Percentiles rank a stretch among this genome's conserved stretches.
Conservation (phyloP, 2,329 filamentous ascomycete genomes). For the Cryphonectria japonica region DNA sequence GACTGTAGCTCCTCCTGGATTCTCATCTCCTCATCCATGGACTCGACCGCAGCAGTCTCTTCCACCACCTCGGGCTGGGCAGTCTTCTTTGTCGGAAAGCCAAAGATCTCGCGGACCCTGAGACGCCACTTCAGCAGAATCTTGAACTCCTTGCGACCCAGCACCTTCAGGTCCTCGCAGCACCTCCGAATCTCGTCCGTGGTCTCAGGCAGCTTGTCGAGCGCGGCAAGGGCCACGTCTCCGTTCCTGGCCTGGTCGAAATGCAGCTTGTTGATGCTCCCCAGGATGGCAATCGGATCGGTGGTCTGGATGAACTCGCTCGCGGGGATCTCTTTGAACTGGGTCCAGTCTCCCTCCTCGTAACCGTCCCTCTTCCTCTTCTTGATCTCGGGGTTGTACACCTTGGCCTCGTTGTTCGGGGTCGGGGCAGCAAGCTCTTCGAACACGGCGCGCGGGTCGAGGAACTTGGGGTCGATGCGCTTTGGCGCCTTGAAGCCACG, state of each 20-base stretch:
- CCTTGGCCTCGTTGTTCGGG: slow-evolving; percentile 95
- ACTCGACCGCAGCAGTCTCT: slow-evolving; percentile 80
- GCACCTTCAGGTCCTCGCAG: slow-evolving; percentile 83
- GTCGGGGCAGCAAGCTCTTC: slow-evolving; percentile 84
- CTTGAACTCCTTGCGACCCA: slow-evolving; percentile 95
- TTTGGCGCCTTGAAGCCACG: slow-evolving; percentile 95
- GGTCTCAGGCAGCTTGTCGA: slow-evolving; percentile 85
- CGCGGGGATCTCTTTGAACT: slow-evolving; percentile 86
- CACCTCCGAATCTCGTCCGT: slow-evolving; percentile 79
- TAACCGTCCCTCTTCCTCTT: slow-evolving; percentile 98
- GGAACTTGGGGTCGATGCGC: slow-evolving; percentile 85
- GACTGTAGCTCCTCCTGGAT: slow-evolving; percentile 86
- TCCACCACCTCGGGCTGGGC: slow-evolving; percentile 53
- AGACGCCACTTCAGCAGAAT: slow-evolving; percentile 86
- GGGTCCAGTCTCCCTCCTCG: slow-evolving; percentile 91
- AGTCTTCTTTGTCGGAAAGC: slow-evolving; percentile 76
- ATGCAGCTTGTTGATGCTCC: slow-evolving; percentile 79
- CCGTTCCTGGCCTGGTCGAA: slow-evolving; percentile 81
- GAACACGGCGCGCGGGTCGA: slow-evolving; percentile 89
- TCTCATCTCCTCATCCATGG: slow-evolving; percentile 92
- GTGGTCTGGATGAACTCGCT: slow-evolving; percentile 93
- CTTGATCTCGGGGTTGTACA: slow-evolving; percentile 96
- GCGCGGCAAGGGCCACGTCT: slow-evolving; percentile 83
- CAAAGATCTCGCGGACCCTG: slow-evolving; percentile 87
- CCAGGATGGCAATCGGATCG: slow-evolving; percentile 92